Percentiles rank a stretch among this genome's conserved stretches.
Evolutionary conservation across 140 eudicot species (phyloP).

Genomic region (Senecio squalidus): DNA sequence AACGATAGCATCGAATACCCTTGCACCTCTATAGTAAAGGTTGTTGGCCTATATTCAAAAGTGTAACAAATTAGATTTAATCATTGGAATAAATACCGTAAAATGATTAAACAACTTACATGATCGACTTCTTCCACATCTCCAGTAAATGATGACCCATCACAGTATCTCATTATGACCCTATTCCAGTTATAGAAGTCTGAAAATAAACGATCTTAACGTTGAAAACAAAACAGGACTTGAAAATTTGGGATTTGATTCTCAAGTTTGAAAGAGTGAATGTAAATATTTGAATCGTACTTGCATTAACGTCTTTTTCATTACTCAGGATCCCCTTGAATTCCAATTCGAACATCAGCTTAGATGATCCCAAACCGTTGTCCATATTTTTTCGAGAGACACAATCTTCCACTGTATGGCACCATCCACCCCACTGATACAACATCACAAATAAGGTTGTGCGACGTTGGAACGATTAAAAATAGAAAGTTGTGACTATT

Average conservation of each 20-base stretch:
- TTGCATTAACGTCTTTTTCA: constrained; percentile 28
- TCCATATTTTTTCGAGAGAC: too few relatives aligned
- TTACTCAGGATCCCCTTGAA: constrained; percentile 50
- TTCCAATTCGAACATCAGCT: neutral
- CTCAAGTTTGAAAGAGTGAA: neutral
- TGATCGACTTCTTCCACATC: constrained; percentile 52
- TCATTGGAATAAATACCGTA: neutral
- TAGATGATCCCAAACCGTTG: too few relatives aligned
- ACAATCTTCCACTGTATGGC: too few relatives aligned
- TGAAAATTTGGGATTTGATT: neutral
- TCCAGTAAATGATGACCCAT: constrained; percentile 58
- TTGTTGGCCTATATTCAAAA: constrained; percentile 27
- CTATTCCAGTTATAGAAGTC: constrained; percentile 60
- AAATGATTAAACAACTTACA: constrained; percentile 25
- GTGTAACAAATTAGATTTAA: neutral
- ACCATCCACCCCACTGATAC: too few relatives aligned
- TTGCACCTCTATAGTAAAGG: constrained; percentile 54
- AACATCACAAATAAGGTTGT: too few relatives aligned
- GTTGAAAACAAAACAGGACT: neutral
- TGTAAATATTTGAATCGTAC: constrained; percentile 1
- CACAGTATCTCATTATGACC: constrained; percentile 45
- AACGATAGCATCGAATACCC: constrained; percentile 37
- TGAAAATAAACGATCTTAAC: neutral
- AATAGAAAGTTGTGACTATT: constrained; percentile 2
- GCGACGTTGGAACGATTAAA: neutral